phyloP scores from a whole-genome alignment of 2,329 filamentous ascomycete genomes.

The Claviceps humidiphila region DNA sequence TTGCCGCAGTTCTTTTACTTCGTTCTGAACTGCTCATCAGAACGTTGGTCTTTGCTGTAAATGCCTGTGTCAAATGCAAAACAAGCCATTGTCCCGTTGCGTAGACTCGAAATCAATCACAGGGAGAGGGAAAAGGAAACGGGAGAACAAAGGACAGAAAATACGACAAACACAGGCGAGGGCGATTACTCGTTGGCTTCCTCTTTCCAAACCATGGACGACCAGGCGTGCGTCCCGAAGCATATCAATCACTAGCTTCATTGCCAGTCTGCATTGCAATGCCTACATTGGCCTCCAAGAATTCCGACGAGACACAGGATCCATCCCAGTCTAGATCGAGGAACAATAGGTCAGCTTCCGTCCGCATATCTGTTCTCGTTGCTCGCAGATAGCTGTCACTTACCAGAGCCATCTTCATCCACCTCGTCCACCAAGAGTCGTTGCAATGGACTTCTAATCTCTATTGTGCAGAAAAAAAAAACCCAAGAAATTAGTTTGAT shows the following conservation, averaged over 20 bases:
- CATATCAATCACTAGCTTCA: slow-evolving; percentile 23
- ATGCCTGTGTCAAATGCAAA: not conserved
- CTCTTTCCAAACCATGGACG: not conserved
- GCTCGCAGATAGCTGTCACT: not conserved
- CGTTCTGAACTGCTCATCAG: not conserved
- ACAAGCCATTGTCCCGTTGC: not conserved
- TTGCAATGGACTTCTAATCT: slow-evolving; percentile 35
- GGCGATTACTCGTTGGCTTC: not conserved
- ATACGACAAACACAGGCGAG: not conserved
- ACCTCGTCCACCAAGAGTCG: slow-evolving; percentile 42
- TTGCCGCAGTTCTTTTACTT: not conserved
- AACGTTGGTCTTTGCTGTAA: not conserved
- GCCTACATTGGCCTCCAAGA: slow-evolving; percentile 36
- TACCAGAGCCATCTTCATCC: slow-evolving; percentile 48
- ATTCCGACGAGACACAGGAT: slow-evolving; percentile 41
- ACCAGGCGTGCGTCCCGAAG: slow-evolving; percentile 4
- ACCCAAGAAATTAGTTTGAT: not conserved
- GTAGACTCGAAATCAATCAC: not conserved
- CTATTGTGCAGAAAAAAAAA: slow-evolving; percentile 8
- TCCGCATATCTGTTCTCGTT: not conserved
- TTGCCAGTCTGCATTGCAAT: slow-evolving; percentile 28
- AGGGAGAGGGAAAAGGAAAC: not conserved
- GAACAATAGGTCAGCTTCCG: slow-evolving; percentile 8
- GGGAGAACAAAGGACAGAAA: not conserved
- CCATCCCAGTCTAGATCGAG: slow-evolving; percentile 37